Percentiles rank a stretch among this genome's conserved stretches.
Evolutionary conservation across 1,284 basidiomycete genomes (phyloP).

Genomic region (Cerrena zonata): DNA sequence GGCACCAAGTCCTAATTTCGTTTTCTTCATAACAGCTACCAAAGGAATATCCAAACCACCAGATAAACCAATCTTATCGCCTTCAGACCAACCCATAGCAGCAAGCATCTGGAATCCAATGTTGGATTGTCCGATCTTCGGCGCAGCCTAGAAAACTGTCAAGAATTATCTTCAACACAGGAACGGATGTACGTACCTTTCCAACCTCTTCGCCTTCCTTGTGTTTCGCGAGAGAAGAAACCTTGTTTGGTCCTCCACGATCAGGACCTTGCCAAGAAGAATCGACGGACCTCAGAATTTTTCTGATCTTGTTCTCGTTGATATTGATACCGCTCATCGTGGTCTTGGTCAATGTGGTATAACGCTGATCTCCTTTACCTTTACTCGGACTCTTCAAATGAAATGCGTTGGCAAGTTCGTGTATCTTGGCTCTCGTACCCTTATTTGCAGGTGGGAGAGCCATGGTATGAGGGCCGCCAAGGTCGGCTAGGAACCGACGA

Average conservation of each 20-base stretch:
- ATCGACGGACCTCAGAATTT: constrained; percentile 40
- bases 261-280: constrained; percentile 30
- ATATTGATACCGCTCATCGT: constrained; percentile 44
- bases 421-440: constrained; percentile 62
- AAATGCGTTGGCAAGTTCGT: constrained; percentile 74
- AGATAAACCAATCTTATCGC: constrained; percentile 58
- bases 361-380: constrained; percentile 57
- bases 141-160: constrained; percentile 45
- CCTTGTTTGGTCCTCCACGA: constrained; percentile 27
- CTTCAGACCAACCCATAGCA: constrained; percentile 75
- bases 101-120: constrained; percentile 73
- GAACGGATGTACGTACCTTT: constrained; percentile 38
- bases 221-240: constrained; percentile 38
- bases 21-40: constrained; percentile 67
- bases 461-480: constrained; percentile 48
- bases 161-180: constrained; percentile 1
- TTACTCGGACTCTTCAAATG: constrained; percentile 72
- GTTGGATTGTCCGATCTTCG: constrained; percentile 66
- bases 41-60: constrained; percentile 62
- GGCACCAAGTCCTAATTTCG: constrained; percentile 69
- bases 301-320: constrained; percentile 56
- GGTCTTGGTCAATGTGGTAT: constrained; percentile 68
- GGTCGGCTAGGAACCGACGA: constrained; percentile 57
- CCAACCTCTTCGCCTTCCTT: constrained; percentile 74
- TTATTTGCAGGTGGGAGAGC: constrained; percentile 74